phyloP scores from a whole-genome alignment of 2,329 filamentous ascomycete species.

The Penicillium sumatraense region DNA sequence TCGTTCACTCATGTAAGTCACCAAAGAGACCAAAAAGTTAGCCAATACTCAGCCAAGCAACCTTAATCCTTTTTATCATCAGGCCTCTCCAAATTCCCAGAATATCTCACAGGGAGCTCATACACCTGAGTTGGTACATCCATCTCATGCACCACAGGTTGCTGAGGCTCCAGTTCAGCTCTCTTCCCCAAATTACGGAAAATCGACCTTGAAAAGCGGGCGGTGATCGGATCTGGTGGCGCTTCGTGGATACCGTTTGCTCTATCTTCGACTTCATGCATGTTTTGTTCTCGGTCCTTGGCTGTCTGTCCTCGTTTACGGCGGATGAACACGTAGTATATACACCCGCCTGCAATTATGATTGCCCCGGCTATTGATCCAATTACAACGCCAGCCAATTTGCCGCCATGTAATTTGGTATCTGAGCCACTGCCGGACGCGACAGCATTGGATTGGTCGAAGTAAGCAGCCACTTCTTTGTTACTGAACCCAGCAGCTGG shows the following conservation, averaged over 20 bases:
- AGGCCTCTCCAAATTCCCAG: not conserved
- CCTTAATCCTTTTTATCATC: not conserved
- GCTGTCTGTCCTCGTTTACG: not conserved
- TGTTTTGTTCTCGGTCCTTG: not conserved
- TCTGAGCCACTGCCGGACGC: not conserved
- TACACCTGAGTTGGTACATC: not conserved
- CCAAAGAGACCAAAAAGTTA: not conserved
- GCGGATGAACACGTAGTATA: not conserved
- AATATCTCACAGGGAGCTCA: not conserved
- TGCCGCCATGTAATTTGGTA: not conserved
- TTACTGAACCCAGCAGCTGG: constrained; percentile 7
- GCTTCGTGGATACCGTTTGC: not conserved
- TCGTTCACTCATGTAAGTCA: not conserved
- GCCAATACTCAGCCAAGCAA: not conserved
- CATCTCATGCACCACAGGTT: not conserved
- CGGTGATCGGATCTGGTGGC: not conserved
- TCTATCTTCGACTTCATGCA: not conserved
- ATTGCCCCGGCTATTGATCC: not conserved
- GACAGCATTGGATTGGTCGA: not conserved
- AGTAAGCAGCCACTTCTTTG: constrained; percentile 3
- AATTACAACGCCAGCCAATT: constrained; percentile 3
- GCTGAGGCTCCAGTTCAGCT: not conserved
- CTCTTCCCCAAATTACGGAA: not conserved
- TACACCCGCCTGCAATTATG: not conserved
- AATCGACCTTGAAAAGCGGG: not conserved